A percentile compares a stretch with the other conserved stretches of the same genome.
Conservation (phyloP, 148 eudicot species). For the Pouteria glomerata region DNA sequence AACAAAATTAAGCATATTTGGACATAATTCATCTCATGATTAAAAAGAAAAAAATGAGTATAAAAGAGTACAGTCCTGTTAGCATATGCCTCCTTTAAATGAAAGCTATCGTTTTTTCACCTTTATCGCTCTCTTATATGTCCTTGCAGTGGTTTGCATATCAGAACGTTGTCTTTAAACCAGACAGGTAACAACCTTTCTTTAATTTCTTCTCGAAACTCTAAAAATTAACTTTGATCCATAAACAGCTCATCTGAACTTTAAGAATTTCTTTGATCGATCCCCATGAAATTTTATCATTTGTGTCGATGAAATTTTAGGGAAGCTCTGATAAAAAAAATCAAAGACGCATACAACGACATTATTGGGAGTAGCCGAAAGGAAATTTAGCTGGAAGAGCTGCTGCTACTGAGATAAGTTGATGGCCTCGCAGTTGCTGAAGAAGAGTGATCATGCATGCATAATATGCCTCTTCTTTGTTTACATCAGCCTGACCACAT, state of each 20-base stretch:
- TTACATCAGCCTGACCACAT: slow-evolving; percentile 15
- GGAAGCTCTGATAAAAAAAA: slow-evolving; percentile 65
- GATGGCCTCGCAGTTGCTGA: slow-evolving; percentile 17
- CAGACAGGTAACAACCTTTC: slow-evolving; percentile 54
- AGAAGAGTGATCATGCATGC: background rate
- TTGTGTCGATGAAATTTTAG: slow-evolving; percentile 28
- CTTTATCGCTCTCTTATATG: background rate
- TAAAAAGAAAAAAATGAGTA: too few relatives aligned
- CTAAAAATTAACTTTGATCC: background rate
- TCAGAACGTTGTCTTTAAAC: slow-evolving; percentile 60
- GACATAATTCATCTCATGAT: too few relatives aligned
- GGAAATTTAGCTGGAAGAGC: background rate
- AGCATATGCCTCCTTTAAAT: background rate
- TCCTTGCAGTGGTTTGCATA: slow-evolving; percentile 85
- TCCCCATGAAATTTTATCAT: background rate
- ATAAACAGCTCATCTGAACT: background rate
- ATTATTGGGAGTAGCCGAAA: slow-evolving; percentile 62
- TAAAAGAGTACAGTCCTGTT: background rate
- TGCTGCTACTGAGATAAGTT: slow-evolving; percentile 19
- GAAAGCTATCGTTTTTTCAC: background rate
- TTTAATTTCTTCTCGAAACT: background rate
- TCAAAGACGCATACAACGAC: slow-evolving; percentile 57
- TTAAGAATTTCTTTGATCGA: too few relatives aligned
- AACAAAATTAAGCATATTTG: too few relatives aligned
- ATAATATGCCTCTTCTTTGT: slow-evolving; percentile 8